Evolutionary conservation across 2,329 filamentous ascomycete species (phyloP).

Genomic region (Sporothrix curviconia): DNA sequence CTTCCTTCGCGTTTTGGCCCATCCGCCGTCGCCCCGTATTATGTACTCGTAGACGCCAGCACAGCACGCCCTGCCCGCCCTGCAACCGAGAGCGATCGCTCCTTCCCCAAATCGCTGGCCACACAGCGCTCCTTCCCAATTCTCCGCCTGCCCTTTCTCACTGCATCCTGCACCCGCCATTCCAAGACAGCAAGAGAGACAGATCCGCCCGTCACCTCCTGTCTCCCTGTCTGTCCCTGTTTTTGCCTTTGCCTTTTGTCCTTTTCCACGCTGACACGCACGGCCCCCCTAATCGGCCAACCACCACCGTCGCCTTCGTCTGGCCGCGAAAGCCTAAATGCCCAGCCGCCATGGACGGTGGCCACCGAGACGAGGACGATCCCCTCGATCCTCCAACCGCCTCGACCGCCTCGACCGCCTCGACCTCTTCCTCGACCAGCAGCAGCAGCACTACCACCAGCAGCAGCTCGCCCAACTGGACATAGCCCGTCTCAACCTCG

Average conservation of each 20-base stretch:
- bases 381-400: constrained; percentile 21
- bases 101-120: constrained; percentile 8
- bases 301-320: background rate
- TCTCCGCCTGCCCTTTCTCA: background rate
- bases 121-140: background rate
- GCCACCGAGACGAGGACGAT: constrained; percentile 39
- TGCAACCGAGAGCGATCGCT: constrained; percentile 11
- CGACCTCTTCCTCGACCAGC: no score
- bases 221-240: constrained; percentile 6
- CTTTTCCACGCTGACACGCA: constrained; percentile 3
- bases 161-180: constrained; percentile 8
- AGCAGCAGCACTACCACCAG: no score
- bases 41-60: constrained; percentile 8
- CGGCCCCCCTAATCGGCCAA: constrained; percentile 1
- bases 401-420: constrained; percentile 22
- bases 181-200: background rate
- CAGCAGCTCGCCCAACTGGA: constrained; percentile 23
- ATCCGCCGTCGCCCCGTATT: background rate
- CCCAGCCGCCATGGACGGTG: constrained; percentile 42
- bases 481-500: constrained; percentile 14
- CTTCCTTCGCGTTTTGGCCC: background rate
- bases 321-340: constrained; percentile 29
- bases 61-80: background rate
- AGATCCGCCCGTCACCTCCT: background rate
- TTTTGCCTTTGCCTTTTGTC: background rate